These are phyloP conservation scores for Xylariaceae sp. DNA, from an alignment of 2,329 filamentous ascomycete species.

Conservation along the genomic window DNA sequence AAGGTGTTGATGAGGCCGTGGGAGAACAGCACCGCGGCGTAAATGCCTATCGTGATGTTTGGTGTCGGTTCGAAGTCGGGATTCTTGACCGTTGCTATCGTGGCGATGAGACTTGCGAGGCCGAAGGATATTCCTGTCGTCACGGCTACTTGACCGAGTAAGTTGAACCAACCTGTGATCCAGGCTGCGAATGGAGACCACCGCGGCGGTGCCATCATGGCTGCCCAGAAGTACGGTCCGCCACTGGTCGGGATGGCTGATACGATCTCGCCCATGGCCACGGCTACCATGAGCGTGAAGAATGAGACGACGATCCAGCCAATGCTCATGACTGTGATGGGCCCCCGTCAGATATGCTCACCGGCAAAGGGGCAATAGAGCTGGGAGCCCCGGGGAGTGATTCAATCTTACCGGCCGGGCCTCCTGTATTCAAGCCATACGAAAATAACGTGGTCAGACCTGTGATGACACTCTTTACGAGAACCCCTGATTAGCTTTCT, in stretches of 20 bases:
- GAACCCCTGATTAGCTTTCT: not conserved
- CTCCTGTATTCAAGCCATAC: conserved; percentile 52
- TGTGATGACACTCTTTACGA: conserved; percentile 50
- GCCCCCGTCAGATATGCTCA: not conserved
- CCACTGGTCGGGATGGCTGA: conserved; percentile 54
- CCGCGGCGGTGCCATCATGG: conserved; percentile 46
- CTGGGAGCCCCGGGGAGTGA: not conserved
- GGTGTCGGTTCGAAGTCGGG: conserved; percentile 38
- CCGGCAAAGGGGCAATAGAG: not conserved
- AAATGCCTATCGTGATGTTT: conserved; percentile 51
- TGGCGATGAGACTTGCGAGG: conserved; percentile 36
- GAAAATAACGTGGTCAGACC: conserved; percentile 54
- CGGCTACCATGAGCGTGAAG: conserved; percentile 50
- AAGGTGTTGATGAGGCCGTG: conserved; percentile 54
- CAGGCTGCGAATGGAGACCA: conserved; percentile 37
- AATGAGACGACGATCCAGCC: conserved; percentile 50
- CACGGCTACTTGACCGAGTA: conserved; percentile 39
- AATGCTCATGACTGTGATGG: conserved; percentile 28
- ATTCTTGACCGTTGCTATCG: conserved; percentile 35
- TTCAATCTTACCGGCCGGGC: conserved; percentile 36
- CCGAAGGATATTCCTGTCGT: conserved; percentile 41
- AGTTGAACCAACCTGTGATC: conserved; percentile 40
- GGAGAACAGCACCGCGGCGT: conserved; percentile 50
- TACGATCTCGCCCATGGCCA: conserved; percentile 55
- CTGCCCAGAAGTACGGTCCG: conserved; percentile 57